These are phyloP conservation scores for Rubia peregrina DNA, from an alignment of 305 asterid genomes.

Conservation along the genomic window DNA sequence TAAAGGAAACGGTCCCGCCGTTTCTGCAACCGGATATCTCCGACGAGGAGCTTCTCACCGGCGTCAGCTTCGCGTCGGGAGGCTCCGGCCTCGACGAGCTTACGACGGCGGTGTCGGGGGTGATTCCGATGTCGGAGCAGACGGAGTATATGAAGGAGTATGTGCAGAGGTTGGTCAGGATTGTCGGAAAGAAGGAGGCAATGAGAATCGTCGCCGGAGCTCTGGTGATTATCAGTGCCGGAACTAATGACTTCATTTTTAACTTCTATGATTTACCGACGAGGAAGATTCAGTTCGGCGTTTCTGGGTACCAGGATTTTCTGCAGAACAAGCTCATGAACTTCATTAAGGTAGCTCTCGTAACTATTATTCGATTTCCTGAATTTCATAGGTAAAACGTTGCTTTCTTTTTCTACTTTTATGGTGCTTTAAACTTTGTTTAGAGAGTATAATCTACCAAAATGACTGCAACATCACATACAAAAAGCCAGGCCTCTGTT, in stretches of 20 bases:
- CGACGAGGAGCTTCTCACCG: conserved; percentile 40
- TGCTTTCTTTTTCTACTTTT: no score
- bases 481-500: no score
- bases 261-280: conserved; percentile 52
- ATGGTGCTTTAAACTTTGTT: no score
- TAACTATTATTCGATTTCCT: no score
- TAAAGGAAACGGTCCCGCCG: conserved; percentile 58
- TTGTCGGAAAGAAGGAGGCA: conserved; percentile 39
- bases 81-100: conserved; percentile 68
- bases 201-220: conserved; percentile 29
- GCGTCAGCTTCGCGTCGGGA: conserved; percentile 72
- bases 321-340: conserved; percentile 36
- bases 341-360: conserved; percentile 40
- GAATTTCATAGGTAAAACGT: no score
- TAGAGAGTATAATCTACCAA: no score
- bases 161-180: conserved; percentile 27
- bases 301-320: conserved; percentile 42
- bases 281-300: conserved; percentile 37
- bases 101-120: conserved; percentile 39
- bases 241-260: conserved; percentile 55
- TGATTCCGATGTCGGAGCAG: conserved; percentile 48
- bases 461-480: no score
- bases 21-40: conserved; percentile 47
- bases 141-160: conserved; percentile 28
- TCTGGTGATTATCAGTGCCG: conserved; percentile 53